phyloP scores from a whole-genome alignment of 1,284 basidiomycete genomes.

The Retiboletus fuscus region DNA sequence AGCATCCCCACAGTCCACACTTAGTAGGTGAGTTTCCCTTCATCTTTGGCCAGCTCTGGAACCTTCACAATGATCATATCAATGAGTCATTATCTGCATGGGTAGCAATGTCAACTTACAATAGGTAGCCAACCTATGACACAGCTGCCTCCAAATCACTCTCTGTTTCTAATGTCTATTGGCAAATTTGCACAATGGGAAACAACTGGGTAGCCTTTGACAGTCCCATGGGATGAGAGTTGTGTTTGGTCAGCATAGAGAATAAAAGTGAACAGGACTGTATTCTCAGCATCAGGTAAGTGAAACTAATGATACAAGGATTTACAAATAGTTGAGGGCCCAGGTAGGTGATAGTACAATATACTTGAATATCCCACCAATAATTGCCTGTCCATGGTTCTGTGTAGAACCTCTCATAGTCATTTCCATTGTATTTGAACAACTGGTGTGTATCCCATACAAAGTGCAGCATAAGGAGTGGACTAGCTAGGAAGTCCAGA shows the following conservation, averaged over 20 bases:
- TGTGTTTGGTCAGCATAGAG: conserved; percentile 60
- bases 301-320: conserved; percentile 10
- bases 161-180: conserved; percentile 51
- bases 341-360: not conserved
- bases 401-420: conserved; percentile 36
- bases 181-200: conserved; percentile 53
- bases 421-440: conserved; percentile 30
- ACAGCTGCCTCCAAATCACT: conserved; percentile 50
- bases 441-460: conserved; percentile 1
- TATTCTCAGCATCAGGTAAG: conserved; percentile 6
- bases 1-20: conserved; percentile 40
- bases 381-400: conserved; percentile 46
- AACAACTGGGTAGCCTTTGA: conserved; percentile 58
- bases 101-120: conserved; percentile 42
- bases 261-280: conserved; percentile 40
- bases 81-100: too few relatives aligned
- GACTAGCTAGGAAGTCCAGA: too few relatives aligned
- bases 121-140: conserved; percentile 60
- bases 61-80: not conserved
- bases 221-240: conserved; percentile 56
- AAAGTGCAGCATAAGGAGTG: not conserved
- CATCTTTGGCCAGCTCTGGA: not conserved
- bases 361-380: conserved; percentile 49
- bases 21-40: not conserved
- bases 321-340: not conserved